Evolutionary conservation across 495 filamentous ascomycete genomes (phyloP), one percentile per base, ranked within the genome.

Genomic region (Penicillium maclennaniae): DNA sequence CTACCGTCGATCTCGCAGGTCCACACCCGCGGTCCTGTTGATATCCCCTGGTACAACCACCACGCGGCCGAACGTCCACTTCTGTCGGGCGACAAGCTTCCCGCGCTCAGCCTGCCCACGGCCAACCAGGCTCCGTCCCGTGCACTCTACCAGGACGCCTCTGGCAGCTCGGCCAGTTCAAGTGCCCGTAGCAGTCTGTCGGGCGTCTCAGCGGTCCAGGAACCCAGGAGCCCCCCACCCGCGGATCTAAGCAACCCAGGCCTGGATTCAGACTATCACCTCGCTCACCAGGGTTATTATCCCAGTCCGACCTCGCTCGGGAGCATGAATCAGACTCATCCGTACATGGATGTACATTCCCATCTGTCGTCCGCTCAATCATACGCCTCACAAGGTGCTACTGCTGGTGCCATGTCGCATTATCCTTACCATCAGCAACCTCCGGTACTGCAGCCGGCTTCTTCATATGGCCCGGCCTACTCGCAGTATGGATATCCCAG

Each of bases 1-100:
- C 87, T 93, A 76, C 89, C 92, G 72, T 87, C 89, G 79, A 87
- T 92, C 65, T 87, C 89, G 69, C 88, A 91, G 80, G 83, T 89
- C 81, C 88, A 90, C 72, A 84, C 86, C 83, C 87, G 91, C 86
- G 90, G 87, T 79, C 81, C 84, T 76, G 80, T 81, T 71, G 88
- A 95, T 75, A 80, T 83, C 51, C 74, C 84, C 70, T 91, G 83
- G 76, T 89, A 87, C 76, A 86, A 86, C 76, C 78, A 78, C 70
- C 82, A 88, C 73, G 84, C 82, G 64, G 73, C 79, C 37, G 81
- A 86, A 73, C 79, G 87, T 63, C 79, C 86, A 58, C 70, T 84
- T 75, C 79, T 82, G 61, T 79, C 81, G 60, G 87, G 79, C 76
- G 87, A 95, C 67, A 89, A 87, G 75, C 77, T 88, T 60, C 88